phyloP scores from a whole-genome alignment of 2,329 filamentous ascomycete species.

The Claviceps maximensis region DNA sequence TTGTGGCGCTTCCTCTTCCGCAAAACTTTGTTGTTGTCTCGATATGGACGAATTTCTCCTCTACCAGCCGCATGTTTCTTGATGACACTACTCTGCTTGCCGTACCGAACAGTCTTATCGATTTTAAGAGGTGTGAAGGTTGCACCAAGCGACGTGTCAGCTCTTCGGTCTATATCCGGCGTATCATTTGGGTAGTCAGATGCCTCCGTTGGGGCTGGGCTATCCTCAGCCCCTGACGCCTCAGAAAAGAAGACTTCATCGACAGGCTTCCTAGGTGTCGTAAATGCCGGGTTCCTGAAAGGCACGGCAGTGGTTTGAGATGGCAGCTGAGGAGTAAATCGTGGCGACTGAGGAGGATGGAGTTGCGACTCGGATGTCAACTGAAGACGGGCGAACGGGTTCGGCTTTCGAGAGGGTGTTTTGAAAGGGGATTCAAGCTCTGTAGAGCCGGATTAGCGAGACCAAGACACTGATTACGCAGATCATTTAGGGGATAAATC shows the following conservation, averaged over 20 bases:
- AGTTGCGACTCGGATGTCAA: conserved; percentile 29
- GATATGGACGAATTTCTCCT: conserved; percentile 46
- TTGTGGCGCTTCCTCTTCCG: conserved; percentile 42
- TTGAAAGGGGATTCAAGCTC: conserved; percentile 27
- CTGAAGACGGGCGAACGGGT: conserved; percentile 23
- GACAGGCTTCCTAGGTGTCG: conserved; percentile 45
- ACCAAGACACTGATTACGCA: background rate
- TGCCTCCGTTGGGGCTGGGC: conserved; percentile 43
- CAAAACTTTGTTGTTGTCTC: conserved; percentile 24
- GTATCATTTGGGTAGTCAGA: conserved; percentile 40
- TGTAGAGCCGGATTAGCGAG: conserved; percentile 13
- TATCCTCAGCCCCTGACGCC: conserved; percentile 44
- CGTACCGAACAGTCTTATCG: conserved; percentile 32
- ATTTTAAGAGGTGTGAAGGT: conserved; percentile 34
- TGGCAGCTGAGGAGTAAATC: conserved; percentile 31
- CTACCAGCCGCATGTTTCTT: conserved; percentile 39
- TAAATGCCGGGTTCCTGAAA: conserved; percentile 52
- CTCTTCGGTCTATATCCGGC: conserved; percentile 35
- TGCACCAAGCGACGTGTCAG: conserved; percentile 27
- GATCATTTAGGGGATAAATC: too few relatives aligned
- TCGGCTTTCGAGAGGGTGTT: conserved; percentile 16
- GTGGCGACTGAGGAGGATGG: conserved; percentile 27
- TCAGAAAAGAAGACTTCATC: conserved; percentile 42
- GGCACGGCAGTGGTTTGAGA: conserved; percentile 32
- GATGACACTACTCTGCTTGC: conserved; percentile 25